A percentile compares a stretch with the other conserved stretches of the same genome.
Evolutionary conservation across 441 rosid species (phyloP).

Genomic region (Mallotus repandus): DNA sequence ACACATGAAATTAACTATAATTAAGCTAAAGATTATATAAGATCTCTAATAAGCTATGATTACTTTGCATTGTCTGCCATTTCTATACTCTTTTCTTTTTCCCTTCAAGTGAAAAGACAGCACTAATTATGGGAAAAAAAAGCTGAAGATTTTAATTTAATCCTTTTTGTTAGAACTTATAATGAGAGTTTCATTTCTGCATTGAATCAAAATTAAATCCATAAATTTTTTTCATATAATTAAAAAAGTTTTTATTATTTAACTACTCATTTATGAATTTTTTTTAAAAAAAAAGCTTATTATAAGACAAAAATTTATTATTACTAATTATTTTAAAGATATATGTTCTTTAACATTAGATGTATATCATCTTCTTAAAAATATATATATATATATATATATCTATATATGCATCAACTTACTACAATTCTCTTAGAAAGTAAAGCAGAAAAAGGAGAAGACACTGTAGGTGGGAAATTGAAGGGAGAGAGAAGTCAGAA

Average conservation of each 20-base stretch:
- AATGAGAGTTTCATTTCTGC: too few relatives aligned
- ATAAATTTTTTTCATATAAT: too few relatives aligned
- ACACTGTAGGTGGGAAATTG: constrained; percentile 7
- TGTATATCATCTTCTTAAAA: too few relatives aligned
- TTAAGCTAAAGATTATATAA: background rate
- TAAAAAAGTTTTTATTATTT: too few relatives aligned
- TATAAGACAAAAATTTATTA: background rate
- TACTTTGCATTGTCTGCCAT: constrained; percentile 37
- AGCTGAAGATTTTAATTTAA: background rate
- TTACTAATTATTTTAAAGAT: too few relatives aligned
- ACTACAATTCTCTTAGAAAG: background rate
- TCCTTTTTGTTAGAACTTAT: too few relatives aligned
- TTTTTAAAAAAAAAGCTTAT: background rate
- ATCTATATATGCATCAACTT: background rate
- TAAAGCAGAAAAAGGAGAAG: constrained; percentile 28
- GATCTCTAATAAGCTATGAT: constrained; percentile 8
- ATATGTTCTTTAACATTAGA: background rate
- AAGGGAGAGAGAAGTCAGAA: constrained; percentile 13
- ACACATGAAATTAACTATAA: background rate
- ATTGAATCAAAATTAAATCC: too few relatives aligned
- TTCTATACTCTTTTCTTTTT: constrained; percentile 11
- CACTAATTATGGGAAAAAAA: constrained; percentile 17
- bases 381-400: too few relatives aligned
- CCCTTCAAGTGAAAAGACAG: constrained; percentile 34
- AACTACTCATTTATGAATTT: too few relatives aligned